Evolutionary conservation across 257 asterid species (phyloP), one percentile per base, ranked within the genome.

Genomic region (Solanum chilense): DNA sequence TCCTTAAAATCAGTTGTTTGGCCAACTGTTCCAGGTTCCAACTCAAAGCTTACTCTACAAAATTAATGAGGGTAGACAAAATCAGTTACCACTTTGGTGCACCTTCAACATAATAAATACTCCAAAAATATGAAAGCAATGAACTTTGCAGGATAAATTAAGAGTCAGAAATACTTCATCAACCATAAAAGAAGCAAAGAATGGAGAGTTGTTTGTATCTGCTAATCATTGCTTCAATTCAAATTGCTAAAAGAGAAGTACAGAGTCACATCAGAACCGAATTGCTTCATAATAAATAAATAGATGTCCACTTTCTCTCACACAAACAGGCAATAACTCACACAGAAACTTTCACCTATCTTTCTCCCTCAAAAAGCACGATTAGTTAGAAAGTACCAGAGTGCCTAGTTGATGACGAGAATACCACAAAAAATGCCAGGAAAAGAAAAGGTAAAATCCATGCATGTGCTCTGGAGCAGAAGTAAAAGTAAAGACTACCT

Each of bases 1-100:
- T 97, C 99, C 89, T 95, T 97, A 90, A 97, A 97, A 92, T 96
- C 99, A 84, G 99, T 97, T 35, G 90, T 90, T 87, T 96, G 99
- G 69, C 99, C 99, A 92, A 86, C 95, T 88, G 94, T 91, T 88
- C 99, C 98, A 82, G 95, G 94, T 89, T 97, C 99, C 98, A 97
- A 76, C 89, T 95, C 99, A 87, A 97, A 97, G 90, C 93, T 96
- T 62, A 93, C 99, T 89, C 99, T 96, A 95, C 83, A 91, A 89
- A 78, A 27, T 80, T 47, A 52, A 15, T 29, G 29, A 47, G 44
- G 44, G 29, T 47, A 80, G 44, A 80, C 29, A 80, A 80, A 18
- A 31, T 47, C 85, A 80, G 29, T 29, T 29, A 47, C 82, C 82
- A 75, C 69, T 47, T 47, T 80, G 85, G 44, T 47, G 29, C 25